Conservation (phyloP, 2,329 filamentous ascomycete species). For the Cladosporium sp. region DNA sequence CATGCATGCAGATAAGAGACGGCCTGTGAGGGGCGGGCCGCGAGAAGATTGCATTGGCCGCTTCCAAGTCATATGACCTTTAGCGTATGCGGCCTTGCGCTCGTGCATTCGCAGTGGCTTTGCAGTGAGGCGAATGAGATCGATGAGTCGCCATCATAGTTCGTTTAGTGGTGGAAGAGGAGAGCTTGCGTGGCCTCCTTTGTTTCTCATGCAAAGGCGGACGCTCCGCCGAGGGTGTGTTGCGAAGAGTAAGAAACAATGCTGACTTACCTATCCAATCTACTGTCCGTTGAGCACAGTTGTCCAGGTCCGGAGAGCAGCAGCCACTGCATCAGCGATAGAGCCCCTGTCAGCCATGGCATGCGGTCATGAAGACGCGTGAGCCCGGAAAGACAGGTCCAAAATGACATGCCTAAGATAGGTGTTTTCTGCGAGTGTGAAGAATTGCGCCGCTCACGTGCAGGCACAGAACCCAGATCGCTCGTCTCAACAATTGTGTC, state of each 20-base stretch:
- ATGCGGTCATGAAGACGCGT: conserved; percentile 73
- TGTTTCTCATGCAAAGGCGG: conserved; percentile 10
- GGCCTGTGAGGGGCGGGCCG: conserved; percentile 15
- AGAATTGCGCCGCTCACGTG: background rate
- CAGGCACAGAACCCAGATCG: background rate
- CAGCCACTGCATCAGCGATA: conserved; percentile 73
- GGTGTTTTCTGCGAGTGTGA: conserved; percentile 39
- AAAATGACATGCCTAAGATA: conserved; percentile 72
- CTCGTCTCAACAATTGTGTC: background rate
- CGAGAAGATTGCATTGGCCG: conserved; percentile 25
- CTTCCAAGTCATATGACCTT: conserved; percentile 19
- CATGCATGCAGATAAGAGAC: conserved; percentile 16
- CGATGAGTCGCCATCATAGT: background rate
- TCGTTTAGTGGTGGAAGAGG: background rate
- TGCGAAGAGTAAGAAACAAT: conserved; percentile 23
- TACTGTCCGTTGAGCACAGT: conserved; percentile 69
- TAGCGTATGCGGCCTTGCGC: conserved; percentile 16
- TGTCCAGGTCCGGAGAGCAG: conserved; percentile 69
- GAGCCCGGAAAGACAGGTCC: conserved; percentile 68
- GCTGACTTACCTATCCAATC: conserved; percentile 79
- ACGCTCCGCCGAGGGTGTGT: conserved; percentile 10
- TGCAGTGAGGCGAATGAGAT: conserved; percentile 13
- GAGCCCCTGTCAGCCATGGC: conserved; percentile 79
- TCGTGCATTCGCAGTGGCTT: conserved; percentile 15
- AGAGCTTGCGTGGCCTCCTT: background rate